Percentiles rank a stretch among this genome's conserved stretches.
phyloP scores from a whole-genome alignment of 345 rosid species.

The Mallotus nudiflorus region DNA sequence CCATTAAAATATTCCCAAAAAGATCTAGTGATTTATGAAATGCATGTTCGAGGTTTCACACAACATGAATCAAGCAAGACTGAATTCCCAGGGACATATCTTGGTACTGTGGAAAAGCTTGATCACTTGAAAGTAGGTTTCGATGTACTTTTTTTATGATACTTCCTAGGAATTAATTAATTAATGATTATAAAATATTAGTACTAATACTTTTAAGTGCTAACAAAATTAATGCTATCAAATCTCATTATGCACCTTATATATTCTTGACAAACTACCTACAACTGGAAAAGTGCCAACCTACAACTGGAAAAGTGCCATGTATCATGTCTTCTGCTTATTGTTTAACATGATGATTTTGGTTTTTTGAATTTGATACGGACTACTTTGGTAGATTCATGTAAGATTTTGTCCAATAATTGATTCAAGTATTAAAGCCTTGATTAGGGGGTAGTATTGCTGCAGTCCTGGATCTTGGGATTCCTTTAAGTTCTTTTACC shows the following conservation, averaged over 20 bases:
- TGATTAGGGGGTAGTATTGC: not conserved
- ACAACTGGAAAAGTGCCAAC: not conserved
- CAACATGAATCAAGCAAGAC: constrained; percentile 74
- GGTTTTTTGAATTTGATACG: not conserved
- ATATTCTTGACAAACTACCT: not conserved
- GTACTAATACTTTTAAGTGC: not conserved
- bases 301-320: not conserved
- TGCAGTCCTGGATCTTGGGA: not conserved
- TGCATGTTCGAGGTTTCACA: constrained; percentile 95
- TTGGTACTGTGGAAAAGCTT: constrained; percentile 83
- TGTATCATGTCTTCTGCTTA: not conserved
- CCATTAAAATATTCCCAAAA: constrained; percentile 66
- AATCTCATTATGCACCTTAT: not conserved
- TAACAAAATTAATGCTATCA: not conserved
- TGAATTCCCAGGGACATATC: constrained; percentile 82
- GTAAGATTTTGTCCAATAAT: not conserved
- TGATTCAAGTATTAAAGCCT: not conserved
- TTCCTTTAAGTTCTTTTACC: not conserved
- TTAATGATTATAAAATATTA: not conserved
- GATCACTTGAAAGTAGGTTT: constrained; percentile 81
- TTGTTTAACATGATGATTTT: not conserved
- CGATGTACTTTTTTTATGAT: constrained; percentile 1
- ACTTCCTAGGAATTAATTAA: not conserved
- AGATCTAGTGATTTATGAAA: constrained; percentile 86
- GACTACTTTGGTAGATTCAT: not conserved